A percentile compares a stretch with the other conserved stretches of the same genome.
Evolutionary conservation across 2,329 filamentous ascomycete species (phyloP).

Genomic region (Neofusicoccum cordaticola): DNA sequence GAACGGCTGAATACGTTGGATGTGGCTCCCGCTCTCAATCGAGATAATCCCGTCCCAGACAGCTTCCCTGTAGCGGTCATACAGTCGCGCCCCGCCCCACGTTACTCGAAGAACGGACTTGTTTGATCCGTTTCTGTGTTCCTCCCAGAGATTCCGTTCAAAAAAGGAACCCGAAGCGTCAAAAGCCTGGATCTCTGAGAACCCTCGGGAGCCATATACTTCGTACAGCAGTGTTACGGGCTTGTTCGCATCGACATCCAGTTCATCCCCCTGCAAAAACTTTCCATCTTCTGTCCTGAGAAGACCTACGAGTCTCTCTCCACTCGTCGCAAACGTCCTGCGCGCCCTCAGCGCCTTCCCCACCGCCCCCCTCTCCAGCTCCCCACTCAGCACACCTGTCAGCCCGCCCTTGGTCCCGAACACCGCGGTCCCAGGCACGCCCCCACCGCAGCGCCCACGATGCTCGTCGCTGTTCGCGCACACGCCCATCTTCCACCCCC

Average conservation of each 20-base stretch:
- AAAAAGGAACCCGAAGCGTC: not conserved
- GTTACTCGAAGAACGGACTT: conserved; percentile 19
- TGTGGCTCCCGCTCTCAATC: conserved; percentile 18
- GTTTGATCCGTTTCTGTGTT: too few relatives aligned
- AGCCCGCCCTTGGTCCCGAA: conserved; percentile 21
- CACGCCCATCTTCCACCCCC: conserved; percentile 36
- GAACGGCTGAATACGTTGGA: conserved; percentile 23
- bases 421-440: conserved; percentile 35
- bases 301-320: conserved; percentile 5
- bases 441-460: conserved; percentile 36
- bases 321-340: conserved; percentile 6
- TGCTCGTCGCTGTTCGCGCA: conserved; percentile 39
- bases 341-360: not conserved
- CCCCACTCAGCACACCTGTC: not conserved
- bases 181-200: not conserved
- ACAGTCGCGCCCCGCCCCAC: conserved; percentile 34
- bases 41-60: conserved; percentile 32
- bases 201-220: not conserved
- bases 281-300: not conserved
- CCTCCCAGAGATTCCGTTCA: not conserved
- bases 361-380: not conserved
- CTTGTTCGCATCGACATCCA: not conserved
- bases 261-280: not conserved
- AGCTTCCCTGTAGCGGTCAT: conserved; percentile 35
- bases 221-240: not conserved